Evolutionary conservation across 106 monocot species (phyloP), one percentile per base, ranked within the genome.

Genomic region (Platanthera guangdongensis): DNA sequence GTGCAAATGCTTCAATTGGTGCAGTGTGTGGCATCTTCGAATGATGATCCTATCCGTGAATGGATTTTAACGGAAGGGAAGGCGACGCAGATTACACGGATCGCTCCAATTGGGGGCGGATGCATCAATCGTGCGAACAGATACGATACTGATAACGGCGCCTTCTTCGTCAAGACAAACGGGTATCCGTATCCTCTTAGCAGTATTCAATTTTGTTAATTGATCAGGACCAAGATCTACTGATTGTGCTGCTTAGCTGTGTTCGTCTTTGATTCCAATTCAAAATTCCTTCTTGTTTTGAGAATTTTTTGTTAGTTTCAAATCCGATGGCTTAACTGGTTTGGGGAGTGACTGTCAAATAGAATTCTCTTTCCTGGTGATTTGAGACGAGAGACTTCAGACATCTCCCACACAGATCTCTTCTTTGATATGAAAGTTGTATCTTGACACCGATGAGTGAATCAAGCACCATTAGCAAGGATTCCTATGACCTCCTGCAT

Each of bases 21-120:
- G 63, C 87, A 96, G 95, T n/a, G n/a, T n/a, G n/a, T 91, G 93
- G 84, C 91, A 52, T 79, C 86, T 39, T 63, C 85, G 79, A 77
- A 86, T 53, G 76, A 85, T 49, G 96, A 97, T 67, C 96, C 93
- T 13, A 83, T 97, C 71, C 85, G 83, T 12, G 85, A 89, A 60
- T 97, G 96, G 96, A 97, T 97, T 78, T 86, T 93, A 45, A 93
- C 84, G 1, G 91, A 93, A 85, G 96, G 96, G 45, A 93, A 88
- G 79, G 93, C 93, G 50, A 89, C 85, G 3, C 6, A 86, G 8
- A 93, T 97, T 70, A 89, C 79, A 18, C 79, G 87, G 62, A 91
- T 89, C 25, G 81, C 81, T 78, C 68, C 93, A 10, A 79, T 97
- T 64, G 93, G 96, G 0, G 96, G 96, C 70, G 96, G 96, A 19